phyloP scores from a whole-genome alignment of 2,329 filamentous ascomycete species.

The Ascochyta viciae-villosae region DNA sequence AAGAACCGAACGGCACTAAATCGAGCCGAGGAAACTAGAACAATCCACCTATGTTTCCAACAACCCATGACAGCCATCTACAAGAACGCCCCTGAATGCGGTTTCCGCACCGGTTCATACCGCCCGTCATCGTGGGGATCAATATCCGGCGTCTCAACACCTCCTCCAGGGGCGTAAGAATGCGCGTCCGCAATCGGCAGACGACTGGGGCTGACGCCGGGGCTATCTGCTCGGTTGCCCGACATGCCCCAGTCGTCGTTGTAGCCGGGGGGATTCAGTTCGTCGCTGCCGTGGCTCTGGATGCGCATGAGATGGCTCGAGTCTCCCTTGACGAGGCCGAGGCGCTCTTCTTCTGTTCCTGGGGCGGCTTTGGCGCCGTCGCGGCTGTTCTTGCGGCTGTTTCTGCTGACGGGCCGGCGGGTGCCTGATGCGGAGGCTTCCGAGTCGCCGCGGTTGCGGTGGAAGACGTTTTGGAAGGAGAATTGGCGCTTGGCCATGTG shows the following conservation, averaged over 20 bases:
- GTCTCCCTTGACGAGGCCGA: slow-evolving; percentile 84
- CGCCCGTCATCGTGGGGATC: not conserved
- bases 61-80: not conserved
- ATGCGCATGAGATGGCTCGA: slow-evolving; percentile 46
- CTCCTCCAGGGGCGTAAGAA: not conserved
- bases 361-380: slow-evolving; percentile 50
- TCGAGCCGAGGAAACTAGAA: not conserved
- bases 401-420: slow-evolving; percentile 34
- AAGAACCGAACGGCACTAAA: not conserved
- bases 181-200: slow-evolving; percentile 10
- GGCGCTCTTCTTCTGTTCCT: slow-evolving; percentile 77
- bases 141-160: not conserved
- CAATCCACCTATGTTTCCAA: not conserved
- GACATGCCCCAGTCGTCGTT: slow-evolving; percentile 13
- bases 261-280: slow-evolving; percentile 27
- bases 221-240: not conserved
- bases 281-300: slow-evolving; percentile 29
- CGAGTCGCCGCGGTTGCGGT: slow-evolving; percentile 52
- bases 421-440: slow-evolving; percentile 29
- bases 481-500: slow-evolving; percentile 75
- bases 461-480: slow-evolving; percentile 88
- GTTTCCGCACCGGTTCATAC: not conserved
- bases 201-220: not conserved
- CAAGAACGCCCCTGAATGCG: not conserved
- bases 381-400: slow-evolving; percentile 45